Evolutionary conservation across 2,329 filamentous ascomycete genomes (phyloP).

Genomic region (Microascus cirrosus): DNA sequence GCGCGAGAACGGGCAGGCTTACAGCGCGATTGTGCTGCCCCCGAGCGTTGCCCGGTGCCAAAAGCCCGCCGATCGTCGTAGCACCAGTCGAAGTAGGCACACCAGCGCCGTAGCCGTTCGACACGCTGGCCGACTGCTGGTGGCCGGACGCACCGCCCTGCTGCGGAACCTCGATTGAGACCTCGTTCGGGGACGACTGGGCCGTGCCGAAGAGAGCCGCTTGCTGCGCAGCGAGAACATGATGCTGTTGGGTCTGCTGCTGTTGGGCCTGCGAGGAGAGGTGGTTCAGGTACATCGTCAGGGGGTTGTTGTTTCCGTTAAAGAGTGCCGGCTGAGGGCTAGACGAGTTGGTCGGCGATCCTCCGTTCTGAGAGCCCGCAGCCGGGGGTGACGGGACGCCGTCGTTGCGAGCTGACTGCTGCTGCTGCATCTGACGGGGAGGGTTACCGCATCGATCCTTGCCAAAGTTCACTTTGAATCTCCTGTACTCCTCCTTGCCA

Average conservation of each 20-base stretch:
- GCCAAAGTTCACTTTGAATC: constrained; percentile 99
- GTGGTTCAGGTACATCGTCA: constrained; percentile 89
- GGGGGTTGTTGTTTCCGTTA: constrained; percentile 73
- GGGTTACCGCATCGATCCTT: constrained; percentile 97
- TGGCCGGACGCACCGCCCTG: constrained; percentile 51
- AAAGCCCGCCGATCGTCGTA: constrained; percentile 64
- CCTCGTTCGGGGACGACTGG: constrained; percentile 44
- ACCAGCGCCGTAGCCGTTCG: constrained; percentile 47
- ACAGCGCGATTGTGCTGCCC: constrained; percentile 69
- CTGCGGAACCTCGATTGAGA: constrained; percentile 44
- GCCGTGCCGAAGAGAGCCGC: constrained; percentile 70
- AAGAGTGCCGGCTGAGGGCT: constrained; percentile 59
- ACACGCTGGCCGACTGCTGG: constrained; percentile 55
- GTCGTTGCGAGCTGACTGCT: constrained; percentile 58
- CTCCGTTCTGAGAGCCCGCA: constrained; percentile 50
- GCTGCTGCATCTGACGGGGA: constrained; percentile 68
- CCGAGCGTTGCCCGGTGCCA: constrained; percentile 52
- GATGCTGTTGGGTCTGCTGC: constrained; percentile 65
- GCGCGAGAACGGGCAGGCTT: constrained; percentile 65
- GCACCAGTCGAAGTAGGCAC: constrained; percentile 35
- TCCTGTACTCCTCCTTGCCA: constrained; percentile 89
- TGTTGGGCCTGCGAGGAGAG: constrained; percentile 61
- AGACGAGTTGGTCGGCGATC: constrained; percentile 40
- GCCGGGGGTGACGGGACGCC: constrained; percentile 44
- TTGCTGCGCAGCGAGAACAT: constrained; percentile 64